Evolutionary conservation across 2,329 filamentous ascomycete species (phyloP), one percentile per base, ranked within the genome.

Genomic region (Stagonosporopsis tanaceti): DNA sequence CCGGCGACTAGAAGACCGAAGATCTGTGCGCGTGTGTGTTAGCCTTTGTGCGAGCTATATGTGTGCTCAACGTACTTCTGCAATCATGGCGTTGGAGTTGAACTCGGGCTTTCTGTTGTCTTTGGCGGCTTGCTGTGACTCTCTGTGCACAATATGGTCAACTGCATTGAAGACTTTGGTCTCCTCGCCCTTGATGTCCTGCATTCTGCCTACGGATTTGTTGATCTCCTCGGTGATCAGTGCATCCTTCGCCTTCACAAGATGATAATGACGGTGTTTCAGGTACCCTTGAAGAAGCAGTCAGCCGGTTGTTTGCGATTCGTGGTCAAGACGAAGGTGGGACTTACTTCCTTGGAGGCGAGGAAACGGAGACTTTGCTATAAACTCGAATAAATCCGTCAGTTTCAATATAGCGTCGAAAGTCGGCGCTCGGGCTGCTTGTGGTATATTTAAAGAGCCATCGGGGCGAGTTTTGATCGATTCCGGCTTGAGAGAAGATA

Each of bases 1-100:
- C 79, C 81, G 45, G 77, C 76, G n/a, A 77, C 57, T 2, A 77
- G 57, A 55, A 76, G 74, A 2, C 70, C 74, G 35, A 72, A 75
- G 1, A 76, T 55, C 62, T 77, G 25, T 6, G 63, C 6, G 22
- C 7, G 7, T 32, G 25, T 45, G 4, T 14, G 42, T 12, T 9
- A 41, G 14, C 4, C 4, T 34, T n/a, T 4, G 14, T 34, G 5
- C 7, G 5, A n/a, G 32, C 14, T 1, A 8, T 15, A 8, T 34
- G 5, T 17, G 7, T 15, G 6, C 30, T 17, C 15, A n/a, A n/a
- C 28, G 15, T 56, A 61, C 62, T 34, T 65, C 60, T 3, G 45
- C 57, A 15, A 39, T 35, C 35, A 65, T 59, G 5, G 47, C 39
- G 14, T 47, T 47, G 12, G 60, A 61, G 6, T 53, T 20, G 34